A percentile compares a stretch with the other conserved stretches of the same genome.
Evolutionary conservation across 2,329 filamentous ascomycete genomes (phyloP).

Genomic region (Pyricularia pennisetigena): DNA sequence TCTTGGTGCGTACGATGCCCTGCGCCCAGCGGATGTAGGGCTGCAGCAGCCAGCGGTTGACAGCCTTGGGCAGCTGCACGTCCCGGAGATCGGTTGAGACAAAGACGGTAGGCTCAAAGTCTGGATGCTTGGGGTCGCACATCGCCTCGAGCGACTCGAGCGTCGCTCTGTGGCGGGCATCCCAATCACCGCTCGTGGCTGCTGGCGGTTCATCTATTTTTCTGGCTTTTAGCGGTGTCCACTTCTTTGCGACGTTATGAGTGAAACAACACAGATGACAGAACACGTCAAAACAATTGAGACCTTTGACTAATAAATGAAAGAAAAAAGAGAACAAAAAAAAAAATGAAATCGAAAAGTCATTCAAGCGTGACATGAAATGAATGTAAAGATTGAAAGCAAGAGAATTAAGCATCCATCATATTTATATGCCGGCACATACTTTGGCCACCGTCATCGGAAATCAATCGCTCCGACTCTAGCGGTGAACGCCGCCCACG

Average conservation of each 20-base stretch:
- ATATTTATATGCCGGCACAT: background rate
- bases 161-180: constrained; percentile 17
- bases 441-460: background rate
- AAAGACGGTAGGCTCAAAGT: constrained; percentile 37
- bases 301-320: background rate
- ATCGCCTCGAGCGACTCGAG: constrained; percentile 27
- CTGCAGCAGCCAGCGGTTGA: constrained; percentile 41
- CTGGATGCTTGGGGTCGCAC: constrained; percentile 27
- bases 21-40: constrained; percentile 50
- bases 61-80: constrained; percentile 23
- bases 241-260: background rate
- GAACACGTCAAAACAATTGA: background rate
- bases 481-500: background rate
- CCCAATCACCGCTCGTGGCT: constrained; percentile 5
- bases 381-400: background rate
- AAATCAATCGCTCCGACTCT: background rate
- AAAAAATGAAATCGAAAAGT: too few relatives aligned
- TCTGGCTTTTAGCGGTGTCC: background rate
- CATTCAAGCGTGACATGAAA: background rate
- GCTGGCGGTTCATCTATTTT: background rate
- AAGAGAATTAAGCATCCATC: background rate
- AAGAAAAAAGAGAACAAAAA: background rate
- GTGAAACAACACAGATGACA: background rate
- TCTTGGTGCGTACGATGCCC: constrained; percentile 50
- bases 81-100: constrained; percentile 28